These are phyloP conservation scores for Saccharomyces hybrid DNA, from an alignment of 1,139 yeast genomes.

Conservation along the genomic window DNA sequence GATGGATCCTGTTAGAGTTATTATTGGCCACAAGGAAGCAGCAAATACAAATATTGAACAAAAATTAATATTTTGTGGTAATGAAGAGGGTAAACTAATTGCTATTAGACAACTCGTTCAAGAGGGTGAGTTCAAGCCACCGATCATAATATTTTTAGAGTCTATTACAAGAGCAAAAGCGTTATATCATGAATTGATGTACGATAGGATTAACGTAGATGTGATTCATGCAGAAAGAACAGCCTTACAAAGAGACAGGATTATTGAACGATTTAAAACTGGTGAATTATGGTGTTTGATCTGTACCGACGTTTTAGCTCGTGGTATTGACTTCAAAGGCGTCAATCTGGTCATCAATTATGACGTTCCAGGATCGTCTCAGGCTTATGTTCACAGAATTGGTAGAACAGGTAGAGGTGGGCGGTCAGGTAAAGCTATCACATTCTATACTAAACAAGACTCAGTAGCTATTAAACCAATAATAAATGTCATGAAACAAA, in stretches of 20 bases:
- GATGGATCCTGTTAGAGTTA: constrained; percentile 71
- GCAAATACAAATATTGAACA: constrained; percentile 83
- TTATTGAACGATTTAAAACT: constrained; percentile 71
- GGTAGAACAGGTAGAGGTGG: constrained; percentile 99
- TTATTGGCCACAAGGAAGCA: constrained; percentile 91
- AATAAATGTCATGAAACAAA: constrained; percentile 91
- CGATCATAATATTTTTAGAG: constrained; percentile 85
- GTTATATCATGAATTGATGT: constrained; percentile 79
- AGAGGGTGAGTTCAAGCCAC: constrained; percentile 83
- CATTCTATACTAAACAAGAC: constrained; percentile 91
- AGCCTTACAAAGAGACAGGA: constrained; percentile 77
- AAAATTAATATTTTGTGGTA: constrained; percentile 77
- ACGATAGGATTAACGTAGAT: constrained; percentile 87
- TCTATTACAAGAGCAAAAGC: constrained; percentile 93
- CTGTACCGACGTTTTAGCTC: constrained; percentile 89
- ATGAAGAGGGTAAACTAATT: constrained; percentile 86
- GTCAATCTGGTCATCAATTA: constrained; percentile 90
- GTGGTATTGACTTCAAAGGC: constrained; percentile 97
- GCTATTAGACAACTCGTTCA: constrained; percentile 86
- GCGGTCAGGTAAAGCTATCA: constrained; percentile 74
- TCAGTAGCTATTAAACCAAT: constrained; percentile 68
- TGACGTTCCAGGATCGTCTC: constrained; percentile 92
- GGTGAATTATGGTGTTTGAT: constrained; percentile 96
- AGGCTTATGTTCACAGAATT: constrained; percentile 92
- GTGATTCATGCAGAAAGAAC: constrained; percentile 95